Evolutionary conservation across 1,284 basidiomycete genomes (phyloP).

Genomic region (Moesziomyces globuligerus): DNA sequence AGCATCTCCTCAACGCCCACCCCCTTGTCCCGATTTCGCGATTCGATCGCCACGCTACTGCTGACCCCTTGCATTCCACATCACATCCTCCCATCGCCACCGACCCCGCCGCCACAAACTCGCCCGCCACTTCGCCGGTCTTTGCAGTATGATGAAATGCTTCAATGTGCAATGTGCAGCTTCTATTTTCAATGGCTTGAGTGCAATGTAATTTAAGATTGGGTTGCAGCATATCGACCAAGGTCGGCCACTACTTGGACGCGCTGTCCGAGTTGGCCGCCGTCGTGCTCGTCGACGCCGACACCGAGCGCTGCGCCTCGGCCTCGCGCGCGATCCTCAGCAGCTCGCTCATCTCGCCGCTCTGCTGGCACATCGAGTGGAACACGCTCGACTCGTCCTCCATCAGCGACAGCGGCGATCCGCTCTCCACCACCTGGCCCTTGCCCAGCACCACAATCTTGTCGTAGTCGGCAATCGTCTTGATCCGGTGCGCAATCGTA

Average conservation of each 20-base stretch:
- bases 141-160: too few relatives aligned
- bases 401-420: constrained; percentile 75
- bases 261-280: neutral
- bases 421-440: constrained; percentile 81
- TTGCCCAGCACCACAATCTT: constrained; percentile 72
- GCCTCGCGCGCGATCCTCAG: constrained; percentile 41
- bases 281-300: neutral
- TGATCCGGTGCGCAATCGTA: constrained; percentile 75
- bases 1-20: too few relatives aligned
- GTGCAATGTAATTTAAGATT: neutral
- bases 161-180: too few relatives aligned
- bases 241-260: too few relatives aligned
- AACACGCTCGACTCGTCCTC: constrained; percentile 46
- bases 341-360: constrained; percentile 57
- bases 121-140: too few relatives aligned
- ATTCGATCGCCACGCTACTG: neutral
- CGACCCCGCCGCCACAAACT: neutral
- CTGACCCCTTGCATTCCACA: neutral
- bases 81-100: neutral
- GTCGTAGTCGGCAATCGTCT: constrained; percentile 74
- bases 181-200: too few relatives aligned
- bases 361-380: constrained; percentile 58
- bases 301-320: constrained; percentile 20
- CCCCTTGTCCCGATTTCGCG: too few relatives aligned
- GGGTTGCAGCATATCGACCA: too few relatives aligned